phyloP scores from a whole-genome alignment of 768 basidiomycete genomes.

The Termitomyces bulborhizus region DNA sequence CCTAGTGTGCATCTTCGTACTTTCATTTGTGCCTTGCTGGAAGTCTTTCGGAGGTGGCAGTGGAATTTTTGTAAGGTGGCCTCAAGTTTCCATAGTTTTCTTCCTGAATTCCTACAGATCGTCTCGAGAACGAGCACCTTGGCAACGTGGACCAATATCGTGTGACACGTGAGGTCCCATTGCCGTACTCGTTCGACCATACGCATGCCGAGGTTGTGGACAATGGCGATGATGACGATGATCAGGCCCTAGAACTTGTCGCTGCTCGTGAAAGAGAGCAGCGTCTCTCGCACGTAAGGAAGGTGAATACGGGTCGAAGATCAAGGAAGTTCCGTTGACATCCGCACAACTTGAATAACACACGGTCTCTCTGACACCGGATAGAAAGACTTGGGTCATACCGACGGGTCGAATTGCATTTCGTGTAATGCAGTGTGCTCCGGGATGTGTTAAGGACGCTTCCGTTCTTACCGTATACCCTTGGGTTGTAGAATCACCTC shows the following conservation, averaged over 20 bases:
- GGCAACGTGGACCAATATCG: constrained; percentile 94
- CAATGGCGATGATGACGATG: constrained; percentile 29
- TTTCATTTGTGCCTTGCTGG: constrained; percentile 65
- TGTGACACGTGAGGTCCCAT: constrained; percentile 75
- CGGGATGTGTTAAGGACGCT: too few species aligned
- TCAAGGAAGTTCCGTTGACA: background rate
- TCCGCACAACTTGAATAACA: too few species aligned
- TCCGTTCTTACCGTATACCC: too few species aligned
- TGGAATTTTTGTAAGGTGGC: constrained; percentile 65
- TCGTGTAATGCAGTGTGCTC: too few species aligned
- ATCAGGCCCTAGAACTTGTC: constrained; percentile 4
- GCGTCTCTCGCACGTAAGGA: background rate
- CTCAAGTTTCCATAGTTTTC: too few species aligned
- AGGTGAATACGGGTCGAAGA: background rate
- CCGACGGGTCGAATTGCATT: too few species aligned
- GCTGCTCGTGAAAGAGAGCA: background rate
- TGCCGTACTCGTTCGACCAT: constrained; percentile 69
- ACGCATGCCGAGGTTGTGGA: constrained; percentile 39
- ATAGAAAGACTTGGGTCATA: too few species aligned
- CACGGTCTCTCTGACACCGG: too few species aligned
- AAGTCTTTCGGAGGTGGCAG: constrained; percentile 74
- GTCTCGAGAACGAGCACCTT: constrained; percentile 86
- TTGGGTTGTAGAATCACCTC: too few species aligned
- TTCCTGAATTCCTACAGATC: constrained; percentile 35
- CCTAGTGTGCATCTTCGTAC: constrained; percentile 47